phyloP scores from a whole-genome alignment of 108 stramenopile genomes.

The Discostella pseudostelligera region DNA sequence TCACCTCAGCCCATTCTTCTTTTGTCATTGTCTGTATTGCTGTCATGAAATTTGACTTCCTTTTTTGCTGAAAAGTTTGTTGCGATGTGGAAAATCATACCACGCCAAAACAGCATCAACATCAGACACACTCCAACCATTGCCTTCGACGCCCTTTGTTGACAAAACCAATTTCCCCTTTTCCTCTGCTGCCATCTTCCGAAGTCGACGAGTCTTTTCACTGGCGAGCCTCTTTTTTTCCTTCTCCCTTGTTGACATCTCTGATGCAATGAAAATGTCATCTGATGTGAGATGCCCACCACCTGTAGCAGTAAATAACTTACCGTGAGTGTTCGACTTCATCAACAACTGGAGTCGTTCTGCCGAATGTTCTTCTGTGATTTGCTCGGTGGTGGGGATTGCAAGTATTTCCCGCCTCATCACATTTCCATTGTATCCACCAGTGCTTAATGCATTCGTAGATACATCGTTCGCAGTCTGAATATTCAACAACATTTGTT shows the following conservation, averaged over 20 bases:
- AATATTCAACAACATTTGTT: no score
- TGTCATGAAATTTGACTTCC: no score
- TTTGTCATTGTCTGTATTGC: no score
- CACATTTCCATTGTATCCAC: no score
- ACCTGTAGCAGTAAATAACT: constrained; percentile 1
- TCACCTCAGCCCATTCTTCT: no score
- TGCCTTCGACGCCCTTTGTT: background rate
- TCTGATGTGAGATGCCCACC: constrained; percentile 5
- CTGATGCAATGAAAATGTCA: constrained; percentile 4
- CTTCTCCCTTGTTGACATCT: background rate
- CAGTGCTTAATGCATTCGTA: no score
- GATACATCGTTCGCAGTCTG: no score
- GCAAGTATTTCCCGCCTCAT: no score
- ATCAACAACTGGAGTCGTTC: background rate
- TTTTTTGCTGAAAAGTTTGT: background rate
- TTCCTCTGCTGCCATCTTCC: no score
- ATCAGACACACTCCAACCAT: background rate
- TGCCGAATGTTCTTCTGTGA: background rate
- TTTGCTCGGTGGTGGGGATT: no score
- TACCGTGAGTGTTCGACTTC: constrained; percentile 3
- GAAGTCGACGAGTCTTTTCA: no score
- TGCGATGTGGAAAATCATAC: background rate
- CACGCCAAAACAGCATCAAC: constrained; percentile 4
- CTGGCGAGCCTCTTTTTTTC: no score
- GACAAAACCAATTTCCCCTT: background rate